Evolutionary conservation across 306 rosid species (phyloP).

Genomic region (Quercus gilva): DNA sequence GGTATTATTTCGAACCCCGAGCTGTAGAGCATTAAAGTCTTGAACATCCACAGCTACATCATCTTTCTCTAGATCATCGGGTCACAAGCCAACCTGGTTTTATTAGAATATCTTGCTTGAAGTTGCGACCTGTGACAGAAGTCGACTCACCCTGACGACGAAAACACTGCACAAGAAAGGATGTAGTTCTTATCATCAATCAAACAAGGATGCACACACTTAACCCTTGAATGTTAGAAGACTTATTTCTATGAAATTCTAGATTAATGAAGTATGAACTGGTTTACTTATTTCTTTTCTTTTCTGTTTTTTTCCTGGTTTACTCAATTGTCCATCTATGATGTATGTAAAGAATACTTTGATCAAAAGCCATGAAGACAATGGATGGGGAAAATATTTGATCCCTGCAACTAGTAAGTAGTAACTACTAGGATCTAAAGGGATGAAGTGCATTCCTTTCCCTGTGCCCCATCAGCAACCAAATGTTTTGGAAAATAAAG

Average conservation of each 20-base stretch:
- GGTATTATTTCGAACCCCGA: background rate
- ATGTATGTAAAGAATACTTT: background rate
- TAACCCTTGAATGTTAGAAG: background rate
- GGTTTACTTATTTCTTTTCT: background rate
- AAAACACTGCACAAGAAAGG: conserved; percentile 70
- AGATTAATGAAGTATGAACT: background rate
- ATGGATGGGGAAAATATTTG: background rate
- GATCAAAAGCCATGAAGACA: background rate
- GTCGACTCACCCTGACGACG: conserved; percentile 94
- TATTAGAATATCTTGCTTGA: conserved; percentile 65
- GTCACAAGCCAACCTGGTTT: conserved; percentile 96
- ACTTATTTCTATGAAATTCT: background rate
- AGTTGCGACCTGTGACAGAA: conserved; percentile 88
- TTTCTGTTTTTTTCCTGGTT: background rate
- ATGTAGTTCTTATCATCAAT: conserved; percentile 9
- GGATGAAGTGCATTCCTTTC: background rate
- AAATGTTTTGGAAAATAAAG: background rate
- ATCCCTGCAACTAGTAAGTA: background rate
- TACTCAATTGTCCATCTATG: background rate
- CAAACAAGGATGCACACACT: background rate
- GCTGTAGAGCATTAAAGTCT: background rate
- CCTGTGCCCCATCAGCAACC: background rate
- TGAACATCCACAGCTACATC: background rate
- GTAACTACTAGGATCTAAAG: background rate
- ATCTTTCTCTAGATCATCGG: conserved; percentile 38